Evolutionary conservation across 306 rosid genomes (phyloP), one percentile per base, ranked within the genome.

Genomic region (Cajanus cajan): DNA sequence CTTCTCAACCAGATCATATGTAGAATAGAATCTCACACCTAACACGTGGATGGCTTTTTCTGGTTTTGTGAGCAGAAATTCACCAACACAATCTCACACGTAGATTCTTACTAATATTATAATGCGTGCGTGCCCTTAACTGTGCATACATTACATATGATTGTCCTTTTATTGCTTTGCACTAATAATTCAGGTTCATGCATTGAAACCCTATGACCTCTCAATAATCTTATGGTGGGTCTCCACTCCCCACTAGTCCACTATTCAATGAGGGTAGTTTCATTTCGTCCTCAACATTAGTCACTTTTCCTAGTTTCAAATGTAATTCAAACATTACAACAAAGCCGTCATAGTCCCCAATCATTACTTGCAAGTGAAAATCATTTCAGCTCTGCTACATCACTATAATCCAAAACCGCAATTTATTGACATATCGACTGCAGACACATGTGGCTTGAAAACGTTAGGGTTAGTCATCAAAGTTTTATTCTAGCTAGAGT

Each of bases 41-140:
- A 71, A 43, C 57, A 71, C 73, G 67, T 82, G 73, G 77, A 76
- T 68, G 81, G 50, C 85, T 76, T 50, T 71, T 37, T 11, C 18
- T 18, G 54, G 22, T 79, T 79, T 68, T 34, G 12, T 10, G n/a
- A 57, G 19, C 16, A 5, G 28, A 59, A 55, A 68, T 65, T 68
- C 61, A 51, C 78, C 51, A 21, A 67, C 48, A 39, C 65, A 25
- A 62, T 58, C 57, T 77, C 77, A 54, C 70, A 11, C 67, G 33
- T 43, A 39, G 48, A 75, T 47, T 51, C 39, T 75, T 76, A 40
- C 7, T 5, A 61, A 33, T 73, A 73, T 43, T 65, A 1, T 77
- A 12, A 34, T 37, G 10, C 18, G 5, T 48, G 34, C 48, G 65
- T 3, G 47, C 44, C 43, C 12, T 44, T 13, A 37, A 73, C 63